Base-by-base conservation (phyloP, 2,329 filamentous ascomycete species). In the Scedosporium minutisporum region DNA sequence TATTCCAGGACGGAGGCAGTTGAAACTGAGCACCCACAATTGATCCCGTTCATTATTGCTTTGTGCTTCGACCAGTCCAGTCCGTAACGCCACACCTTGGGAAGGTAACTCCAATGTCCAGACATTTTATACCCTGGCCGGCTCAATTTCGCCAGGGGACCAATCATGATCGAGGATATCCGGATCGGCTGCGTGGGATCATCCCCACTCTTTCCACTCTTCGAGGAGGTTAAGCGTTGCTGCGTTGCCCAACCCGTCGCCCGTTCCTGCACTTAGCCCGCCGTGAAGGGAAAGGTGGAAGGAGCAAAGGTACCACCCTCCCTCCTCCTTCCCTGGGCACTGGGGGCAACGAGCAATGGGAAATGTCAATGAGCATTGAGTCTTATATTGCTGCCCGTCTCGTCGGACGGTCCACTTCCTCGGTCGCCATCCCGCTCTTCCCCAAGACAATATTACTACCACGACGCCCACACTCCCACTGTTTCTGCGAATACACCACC, bases 371-470 rank as follows among this genome's bases (percentile, higher is more conserved):
- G 23, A 29, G 58, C 58, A 60, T 51, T 60, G 23, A 46, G 58
- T 27, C 58, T 25, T 60, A 60, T 60, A 60, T 60, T 60, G 41
- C 44, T 25, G 21, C 27, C 42, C 58, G 42, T 29, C 42, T 41
- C 25, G 29, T 41, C 57, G 57, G 57, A 21, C 6, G 38, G n/a
- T 42, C 57, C 55, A 29, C 38, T 53, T 58, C 55, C 58, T 46
- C 58, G 23, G 41, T 44, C 41, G 58, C 6, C 58, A 33, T 44
- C 58, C 41, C 51, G 51, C 48, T 21, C 48, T 23, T 55, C 23
- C 51, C 51, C 21, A 18, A 23, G 51, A 55, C 18, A 23, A 23
- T 23, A 23, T 23, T 55, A 55, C 51, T 27, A 29, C 51, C 18
- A 48, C 18, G 6, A 25, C 51, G 23, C 23, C 51, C 51, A 9